These are phyloP conservation scores for Globisporangium okanoganense DNA, from an alignment of 352 stramenopile species.

Conservation along the genomic window DNA sequence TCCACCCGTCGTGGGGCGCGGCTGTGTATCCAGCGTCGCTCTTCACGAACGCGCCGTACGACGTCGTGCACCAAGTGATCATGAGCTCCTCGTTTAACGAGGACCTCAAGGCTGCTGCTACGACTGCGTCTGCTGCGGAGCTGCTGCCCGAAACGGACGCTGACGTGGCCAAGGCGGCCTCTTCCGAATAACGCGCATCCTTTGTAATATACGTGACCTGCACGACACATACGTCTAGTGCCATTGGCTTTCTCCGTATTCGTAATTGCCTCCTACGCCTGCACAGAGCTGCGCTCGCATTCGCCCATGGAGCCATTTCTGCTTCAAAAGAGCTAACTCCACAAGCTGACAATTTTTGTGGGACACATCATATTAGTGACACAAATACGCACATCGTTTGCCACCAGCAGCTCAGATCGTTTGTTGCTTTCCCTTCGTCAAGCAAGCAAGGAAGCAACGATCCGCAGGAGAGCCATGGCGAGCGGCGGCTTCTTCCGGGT, in stretches of 20 bases:
- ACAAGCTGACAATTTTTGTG: background rate
- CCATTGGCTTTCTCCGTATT: background rate
- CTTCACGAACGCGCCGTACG: conserved; percentile 91
- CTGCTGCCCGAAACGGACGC: conserved; percentile 18
- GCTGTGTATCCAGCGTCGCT: conserved; percentile 96
- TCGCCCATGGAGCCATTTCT: conserved; percentile 1
- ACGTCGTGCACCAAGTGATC: conserved; percentile 71
- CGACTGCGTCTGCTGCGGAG: conserved; percentile 15
- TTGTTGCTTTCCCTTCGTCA: background rate
- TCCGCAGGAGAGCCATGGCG: conserved; percentile 15
- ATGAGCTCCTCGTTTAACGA: conserved; percentile 25
- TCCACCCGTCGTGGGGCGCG: conserved; percentile 94
- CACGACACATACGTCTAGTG: background rate
- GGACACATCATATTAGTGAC: background rate
- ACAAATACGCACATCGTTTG: background rate
- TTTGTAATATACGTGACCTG: conserved; percentile 17
- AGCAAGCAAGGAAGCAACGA: background rate
- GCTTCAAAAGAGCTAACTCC: background rate
- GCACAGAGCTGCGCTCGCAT: background rate
- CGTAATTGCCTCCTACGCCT: background rate
- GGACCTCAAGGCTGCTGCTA: background rate
- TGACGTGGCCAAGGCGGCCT: background rate
- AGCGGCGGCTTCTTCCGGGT: conserved; percentile 36
- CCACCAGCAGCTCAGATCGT: conserved; percentile 6
- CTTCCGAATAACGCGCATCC: background rate